Base-by-base conservation (phyloP, 1,284 basidiomycete species). In the Cryptococcus sp. region DNA sequence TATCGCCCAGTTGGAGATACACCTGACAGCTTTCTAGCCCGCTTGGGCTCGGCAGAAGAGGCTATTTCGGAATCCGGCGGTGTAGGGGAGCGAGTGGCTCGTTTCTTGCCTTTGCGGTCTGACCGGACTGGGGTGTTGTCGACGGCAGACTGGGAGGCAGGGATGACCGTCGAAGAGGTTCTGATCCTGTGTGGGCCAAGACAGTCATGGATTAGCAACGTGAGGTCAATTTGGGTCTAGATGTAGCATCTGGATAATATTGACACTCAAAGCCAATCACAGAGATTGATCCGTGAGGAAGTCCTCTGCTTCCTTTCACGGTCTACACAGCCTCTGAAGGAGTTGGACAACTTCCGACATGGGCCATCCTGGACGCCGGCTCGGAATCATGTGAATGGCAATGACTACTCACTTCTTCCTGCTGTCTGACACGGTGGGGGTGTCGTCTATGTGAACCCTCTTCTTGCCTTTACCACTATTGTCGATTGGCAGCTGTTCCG, bases 81-180 rank as follows among this genome's bases (percentile, higher is more conserved):
- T 13, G 62, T 58, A n/a, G 61, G 58, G 17, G 64, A 63, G 38
- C 55, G 62, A 25, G 51, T 43, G 3, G 70, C 75, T 46, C 68
- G 65, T 47, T 73, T 75, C 62, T 77, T 77, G 50, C 74, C 75
- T 58, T 77, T 75, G 48, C 64, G 67, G 55, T 77, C 74, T 43
- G 49, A 34, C 19, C 34, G 19, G 49, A 52, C n/a, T 17, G 45
- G 20, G 3, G 61, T 34, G 56, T 52, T 43, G 20, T 53, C 47
- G 7, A 49, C 51, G 11, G 54, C 34, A 13, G 57, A 40, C 10
- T 55, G 46, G 23, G 57, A 43, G n/a, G 37, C 25, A 22, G 58
- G 50, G n/a, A 54, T 43, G 25, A 40, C 11, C n/a, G 54, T 43
- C 8, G 26, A 15, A 22, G 55, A 49, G 29, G 49, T 20, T 22